phyloP scores from a whole-genome alignment of 1,139 yeast genomes.

The Zygoascus sp. region DNA sequence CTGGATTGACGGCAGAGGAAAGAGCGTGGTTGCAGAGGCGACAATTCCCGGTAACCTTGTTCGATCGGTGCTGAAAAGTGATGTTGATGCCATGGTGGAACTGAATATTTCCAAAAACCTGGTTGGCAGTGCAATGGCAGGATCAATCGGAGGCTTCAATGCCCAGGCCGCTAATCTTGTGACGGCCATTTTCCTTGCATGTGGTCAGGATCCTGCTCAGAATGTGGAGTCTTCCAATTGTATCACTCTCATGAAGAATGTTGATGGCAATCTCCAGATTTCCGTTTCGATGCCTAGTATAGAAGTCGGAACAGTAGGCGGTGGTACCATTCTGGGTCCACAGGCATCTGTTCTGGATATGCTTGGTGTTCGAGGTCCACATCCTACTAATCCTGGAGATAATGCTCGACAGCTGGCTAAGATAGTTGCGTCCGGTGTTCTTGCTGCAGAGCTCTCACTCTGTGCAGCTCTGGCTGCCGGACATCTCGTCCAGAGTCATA shows the following conservation, averaged over 20 bases:
- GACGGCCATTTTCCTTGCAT: slow-evolving; percentile 88
- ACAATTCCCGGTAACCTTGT: slow-evolving; percentile 80
- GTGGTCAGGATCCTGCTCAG: slow-evolving; percentile 99
- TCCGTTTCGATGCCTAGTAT: slow-evolving; percentile 98
- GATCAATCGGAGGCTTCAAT: slow-evolving; percentile 94
- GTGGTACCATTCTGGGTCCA: slow-evolving; percentile 96
- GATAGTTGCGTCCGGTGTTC: slow-evolving; percentile 88
- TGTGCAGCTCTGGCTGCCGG: slow-evolving; percentile 98
- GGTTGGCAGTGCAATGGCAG: slow-evolving; percentile 98
- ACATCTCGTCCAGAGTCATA: slow-evolving; percentile 95
- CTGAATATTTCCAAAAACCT: slow-evolving; percentile 83
- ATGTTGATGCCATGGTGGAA: slow-evolving; percentile 87
- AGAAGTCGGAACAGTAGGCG: slow-evolving; percentile 99
- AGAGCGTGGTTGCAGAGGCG: slow-evolving; percentile 97
- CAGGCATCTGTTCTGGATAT: slow-evolving; percentile 95
- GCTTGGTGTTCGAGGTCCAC: slow-evolving; percentile 94
- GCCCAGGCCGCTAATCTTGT: slow-evolving; percentile 97
- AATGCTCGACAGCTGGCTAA: slow-evolving; percentile 95
- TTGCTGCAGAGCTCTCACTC: slow-evolving; percentile 93
- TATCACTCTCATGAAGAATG: slow-evolving; percentile 85
- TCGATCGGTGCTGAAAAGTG: slow-evolving; percentile 76
- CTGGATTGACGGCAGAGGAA: slow-evolving; percentile 99
- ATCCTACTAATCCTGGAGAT: slow-evolving; percentile 87
- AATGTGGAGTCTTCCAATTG: slow-evolving; percentile 97
- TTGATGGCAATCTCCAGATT: slow-evolving; percentile 74